A percentile compares a stretch with the other conserved stretches of the same genome.
Evolutionary conservation across 495 filamentous ascomycete genomes (phyloP).

Genomic region (Hapsidospora chrysogenum): DNA sequence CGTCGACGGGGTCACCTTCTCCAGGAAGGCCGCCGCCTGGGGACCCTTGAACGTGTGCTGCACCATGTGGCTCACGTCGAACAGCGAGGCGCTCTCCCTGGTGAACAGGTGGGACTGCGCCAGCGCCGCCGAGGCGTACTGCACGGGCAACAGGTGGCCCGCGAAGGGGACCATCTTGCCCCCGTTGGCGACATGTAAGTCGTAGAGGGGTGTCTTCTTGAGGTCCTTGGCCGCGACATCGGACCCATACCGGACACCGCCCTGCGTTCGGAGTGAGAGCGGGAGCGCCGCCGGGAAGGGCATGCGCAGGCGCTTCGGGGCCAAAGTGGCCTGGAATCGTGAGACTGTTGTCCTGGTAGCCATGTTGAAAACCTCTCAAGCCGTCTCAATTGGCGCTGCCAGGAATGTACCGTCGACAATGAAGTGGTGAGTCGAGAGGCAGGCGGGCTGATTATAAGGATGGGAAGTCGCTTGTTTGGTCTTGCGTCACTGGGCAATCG

Average conservation of each 20-base stretch:
- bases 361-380: too few species aligned
- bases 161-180: slow-evolving; percentile 97
- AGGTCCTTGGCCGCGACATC: slow-evolving; percentile 9
- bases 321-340: too few species aligned
- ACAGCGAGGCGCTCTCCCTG: slow-evolving; percentile 68
- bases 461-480: too few species aligned
- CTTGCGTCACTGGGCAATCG: too few species aligned
- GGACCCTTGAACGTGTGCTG: slow-evolving; percentile 56
- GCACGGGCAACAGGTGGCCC: slow-evolving; percentile 83
- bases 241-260: background rate
- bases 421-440: too few species aligned
- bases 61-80: slow-evolving; percentile 74
- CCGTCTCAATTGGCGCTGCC: too few species aligned
- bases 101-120: slow-evolving; percentile 77
- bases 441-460: too few species aligned
- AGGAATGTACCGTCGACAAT: too few species aligned
- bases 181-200: slow-evolving; percentile 61
- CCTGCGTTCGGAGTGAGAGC: background rate
- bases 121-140: slow-evolving; percentile 61
- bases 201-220: slow-evolving; percentile 63
- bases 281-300: background rate
- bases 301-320: too few species aligned
- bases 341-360: too few species aligned
- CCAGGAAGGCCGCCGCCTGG: slow-evolving; percentile 58
- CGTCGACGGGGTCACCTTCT: slow-evolving; percentile 61